These are phyloP conservation scores for Sutorius eximius DNA, from an alignment of 1,284 basidiomycete genomes.

Conservation along the genomic window DNA sequence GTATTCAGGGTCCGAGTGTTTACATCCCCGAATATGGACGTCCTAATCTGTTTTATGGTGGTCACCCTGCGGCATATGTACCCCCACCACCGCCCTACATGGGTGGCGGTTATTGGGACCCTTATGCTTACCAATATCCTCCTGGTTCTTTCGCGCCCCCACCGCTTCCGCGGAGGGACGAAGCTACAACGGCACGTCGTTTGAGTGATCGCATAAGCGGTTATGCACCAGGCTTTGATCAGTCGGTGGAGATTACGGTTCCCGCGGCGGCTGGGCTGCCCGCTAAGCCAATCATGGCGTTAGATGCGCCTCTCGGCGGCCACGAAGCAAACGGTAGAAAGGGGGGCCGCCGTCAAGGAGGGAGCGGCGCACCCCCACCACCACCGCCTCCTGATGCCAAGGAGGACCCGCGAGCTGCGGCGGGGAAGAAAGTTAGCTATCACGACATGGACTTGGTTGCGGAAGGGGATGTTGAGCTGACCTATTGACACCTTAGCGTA, in stretches of 20 bases:
- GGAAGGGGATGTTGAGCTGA: constrained; percentile 81
- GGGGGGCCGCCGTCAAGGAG: constrained; percentile 37
- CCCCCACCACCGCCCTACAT: constrained; percentile 47
- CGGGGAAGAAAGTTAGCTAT: constrained; percentile 79
- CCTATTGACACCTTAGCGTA: constrained; percentile 52
- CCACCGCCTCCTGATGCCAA: constrained; percentile 83
- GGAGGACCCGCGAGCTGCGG: constrained; percentile 82
- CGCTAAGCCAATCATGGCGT: constrained; percentile 65
- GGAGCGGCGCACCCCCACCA: constrained; percentile 50
- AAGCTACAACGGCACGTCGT: constrained; percentile 54
- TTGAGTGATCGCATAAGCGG: constrained; percentile 77
- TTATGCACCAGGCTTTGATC: constrained; percentile 56
- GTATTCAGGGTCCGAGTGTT: constrained; percentile 59
- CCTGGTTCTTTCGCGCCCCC: constrained; percentile 36
- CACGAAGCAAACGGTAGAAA: constrained; percentile 41
- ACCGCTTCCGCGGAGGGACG: constrained; percentile 53
- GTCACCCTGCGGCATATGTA: constrained; percentile 40
- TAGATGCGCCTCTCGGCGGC: constrained; percentile 54
- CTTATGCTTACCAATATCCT: constrained; percentile 45
- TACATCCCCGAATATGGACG: constrained; percentile 50
- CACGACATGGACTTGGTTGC: constrained; percentile 87
- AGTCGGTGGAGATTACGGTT: constrained; percentile 44
- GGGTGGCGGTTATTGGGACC: constrained; percentile 55
- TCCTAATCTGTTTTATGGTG: constrained; percentile 44
- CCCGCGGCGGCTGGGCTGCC: constrained; percentile 71